Base-by-base conservation (phyloP, 805 yeast genomes). In the Saccharomycopsis sp. region DNA sequence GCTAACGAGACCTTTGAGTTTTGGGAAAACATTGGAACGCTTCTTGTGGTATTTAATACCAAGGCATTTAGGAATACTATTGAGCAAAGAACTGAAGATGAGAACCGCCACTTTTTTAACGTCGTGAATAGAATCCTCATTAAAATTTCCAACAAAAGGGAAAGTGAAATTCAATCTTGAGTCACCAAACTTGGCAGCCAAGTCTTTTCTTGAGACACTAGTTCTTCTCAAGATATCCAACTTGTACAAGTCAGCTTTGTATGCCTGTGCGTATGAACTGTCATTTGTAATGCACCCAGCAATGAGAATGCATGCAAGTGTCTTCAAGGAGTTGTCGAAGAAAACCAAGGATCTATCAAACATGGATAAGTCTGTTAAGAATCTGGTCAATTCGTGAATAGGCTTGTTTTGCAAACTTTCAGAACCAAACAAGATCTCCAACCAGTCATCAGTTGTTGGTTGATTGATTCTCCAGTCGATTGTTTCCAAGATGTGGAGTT, bases 401-500 rank as follows among this genome's bases (percentile, higher is more conserved):
- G 8, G 12, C 5, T 6, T 21, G 12, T 12, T 19, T 13, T 18
- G 38, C 16, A 22, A 38, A 7, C 32, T 18, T 13, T 19, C 25
- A 16, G 30, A 22, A 18, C 13, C 34, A 19, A 45, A 36, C 10
- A 39, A 41, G 9, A 43, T 16, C 15, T 43, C 49, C 19, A 46
- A 32, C 23, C 42, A 33, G 21, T 46, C 49, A 30, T 39, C 39
- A 10, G 42, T 30, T 3, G 49, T 46, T 34, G 53, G 48, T n/a
- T 45, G 36, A 5, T 54, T 50, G 9, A 60, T 43, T 5, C 37
- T 37, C 89, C 89, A 82, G 41, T 74, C 64, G 46, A 82, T 62
- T 4, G 75, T 65, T 52, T 71, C 74, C 43, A 81, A 62, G 32
- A 82, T 67, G 51, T 77, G 79, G 43, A 76, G 67, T 55, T 82